A percentile compares a stretch with the other conserved stretches of the same genome.
Conservation (phyloP, 805 yeast species). For the Wickerhamomyces alni region DNA sequence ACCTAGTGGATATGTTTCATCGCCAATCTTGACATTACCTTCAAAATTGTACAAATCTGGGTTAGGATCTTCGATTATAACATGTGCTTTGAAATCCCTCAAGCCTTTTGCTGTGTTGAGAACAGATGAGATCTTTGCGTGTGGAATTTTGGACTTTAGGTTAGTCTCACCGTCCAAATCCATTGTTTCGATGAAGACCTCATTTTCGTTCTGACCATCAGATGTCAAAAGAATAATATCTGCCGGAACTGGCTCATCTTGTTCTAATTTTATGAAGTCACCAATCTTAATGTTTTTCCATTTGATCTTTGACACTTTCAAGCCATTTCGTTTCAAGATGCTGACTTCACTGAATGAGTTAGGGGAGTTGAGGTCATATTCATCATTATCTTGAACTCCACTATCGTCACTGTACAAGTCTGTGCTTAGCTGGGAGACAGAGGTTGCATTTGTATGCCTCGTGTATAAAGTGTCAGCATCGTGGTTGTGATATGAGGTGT, state of each 20-base stretch:
- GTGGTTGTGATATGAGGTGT: constrained; percentile 1
- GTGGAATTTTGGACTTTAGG: constrained; percentile 68
- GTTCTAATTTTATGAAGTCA: constrained; percentile 63
- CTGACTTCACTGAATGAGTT: constrained; percentile 24
- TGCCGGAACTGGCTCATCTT: constrained; percentile 93
- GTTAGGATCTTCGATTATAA: constrained; percentile 88
- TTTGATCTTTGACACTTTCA: constrained; percentile 19
- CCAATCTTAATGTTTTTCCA: constrained; percentile 92
- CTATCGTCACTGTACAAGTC: neutral
- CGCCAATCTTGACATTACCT: constrained; percentile 50
- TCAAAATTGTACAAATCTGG: constrained; percentile 86
- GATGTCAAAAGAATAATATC: constrained; percentile 73
- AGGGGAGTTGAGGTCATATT: constrained; percentile 8
- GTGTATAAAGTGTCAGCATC: constrained; percentile 5
- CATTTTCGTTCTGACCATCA: constrained; percentile 47
- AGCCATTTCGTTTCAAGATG: constrained; percentile 19
- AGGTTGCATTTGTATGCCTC: constrained; percentile 8
- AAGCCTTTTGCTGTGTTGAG: constrained; percentile 47
- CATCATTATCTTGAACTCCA: neutral
- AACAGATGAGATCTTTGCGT: constrained; percentile 49
- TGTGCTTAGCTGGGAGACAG: constrained; percentile 11
- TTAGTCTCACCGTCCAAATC: constrained; percentile 98
- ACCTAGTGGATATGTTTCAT: constrained; percentile 51
- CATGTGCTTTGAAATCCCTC: constrained; percentile 41
- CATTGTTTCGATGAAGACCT: constrained; percentile 86